Conservation (phyloP, 306 rosid genomes). For the Parietaria judaica region DNA sequence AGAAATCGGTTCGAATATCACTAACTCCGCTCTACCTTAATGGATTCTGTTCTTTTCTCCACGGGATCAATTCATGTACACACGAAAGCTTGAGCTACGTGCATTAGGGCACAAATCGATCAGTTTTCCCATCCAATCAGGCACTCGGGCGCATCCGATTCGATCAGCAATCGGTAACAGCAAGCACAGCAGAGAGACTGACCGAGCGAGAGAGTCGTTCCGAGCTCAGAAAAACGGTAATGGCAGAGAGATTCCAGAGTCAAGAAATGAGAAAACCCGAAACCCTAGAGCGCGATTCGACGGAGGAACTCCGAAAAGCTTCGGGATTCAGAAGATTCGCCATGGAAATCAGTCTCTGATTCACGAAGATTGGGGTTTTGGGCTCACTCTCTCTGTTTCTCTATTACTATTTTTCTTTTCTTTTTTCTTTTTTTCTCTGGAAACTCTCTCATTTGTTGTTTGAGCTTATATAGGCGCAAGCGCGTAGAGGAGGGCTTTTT, state of each 20-base stretch:
- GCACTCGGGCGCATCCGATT: conserved; percentile 20
- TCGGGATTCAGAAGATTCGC: background rate
- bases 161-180: conserved; percentile 12
- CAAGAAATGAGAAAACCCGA: conserved; percentile 6
- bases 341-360: background rate
- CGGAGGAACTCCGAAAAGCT: conserved; percentile 8
- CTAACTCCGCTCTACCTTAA: background rate
- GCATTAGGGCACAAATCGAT: conserved; percentile 28
- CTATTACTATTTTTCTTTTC: background rate
- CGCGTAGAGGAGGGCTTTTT: background rate
- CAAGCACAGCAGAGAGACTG: conserved; percentile 19
- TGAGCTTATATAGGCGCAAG: background rate
- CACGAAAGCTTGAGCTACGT: conserved; percentile 12
- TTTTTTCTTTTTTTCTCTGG: background rate
- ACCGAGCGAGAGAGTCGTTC: conserved; percentile 24
- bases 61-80: background rate
- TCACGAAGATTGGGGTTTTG: conserved; percentile 22
- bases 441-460: background rate
- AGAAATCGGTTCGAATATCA: conserved; percentile 5
- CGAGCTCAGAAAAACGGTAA: conserved; percentile 4
- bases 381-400: background rate
- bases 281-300: conserved; percentile 57
- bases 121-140: conserved; percentile 24
- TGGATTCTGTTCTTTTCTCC: background rate
- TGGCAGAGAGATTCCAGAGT: background rate